phyloP scores from a whole-genome alignment of 495 filamentous ascomycete genomes.

The Polyplosphaeria fusca region DNA sequence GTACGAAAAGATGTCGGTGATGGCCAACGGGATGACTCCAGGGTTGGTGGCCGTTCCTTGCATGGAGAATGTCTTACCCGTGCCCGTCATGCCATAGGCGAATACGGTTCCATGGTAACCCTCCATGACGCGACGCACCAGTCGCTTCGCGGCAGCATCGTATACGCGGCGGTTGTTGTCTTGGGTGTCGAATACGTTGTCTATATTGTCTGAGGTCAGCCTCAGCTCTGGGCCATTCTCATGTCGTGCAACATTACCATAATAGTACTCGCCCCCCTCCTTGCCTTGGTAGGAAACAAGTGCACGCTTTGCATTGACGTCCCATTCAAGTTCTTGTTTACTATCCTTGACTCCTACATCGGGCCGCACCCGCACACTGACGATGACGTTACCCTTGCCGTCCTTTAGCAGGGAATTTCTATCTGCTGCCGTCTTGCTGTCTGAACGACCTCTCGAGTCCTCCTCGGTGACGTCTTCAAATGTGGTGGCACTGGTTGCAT shows the following conservation, averaged over 20 bases:
- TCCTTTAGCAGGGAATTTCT: slow-evolving; percentile 44
- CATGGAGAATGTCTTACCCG: slow-evolving; percentile 98
- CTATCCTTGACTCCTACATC: slow-evolving; percentile 63
- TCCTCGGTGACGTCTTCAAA: slow-evolving; percentile 70
- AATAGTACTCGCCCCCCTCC: slow-evolving; percentile 89
- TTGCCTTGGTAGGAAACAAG: slow-evolving; percentile 79
- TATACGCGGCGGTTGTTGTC: slow-evolving; percentile 94
- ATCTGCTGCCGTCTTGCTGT: slow-evolving; percentile 43
- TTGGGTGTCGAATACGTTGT: slow-evolving; percentile 91
- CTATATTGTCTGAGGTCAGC: slow-evolving; percentile 46
- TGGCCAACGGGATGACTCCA: slow-evolving; percentile 93
- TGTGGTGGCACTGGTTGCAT: slow-evolving; percentile 83
- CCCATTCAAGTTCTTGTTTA: slow-evolving; percentile 81
- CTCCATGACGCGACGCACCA: slow-evolving; percentile 97
- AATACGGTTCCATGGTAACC: slow-evolving; percentile 98
- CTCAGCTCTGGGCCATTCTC: slow-evolving; percentile 6
- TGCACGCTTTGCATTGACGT: slow-evolving; percentile 79
- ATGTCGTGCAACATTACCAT: slow-evolving; percentile 59
- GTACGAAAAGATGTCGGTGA: slow-evolving; percentile 98
- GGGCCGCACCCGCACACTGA: slow-evolving; percentile 90
- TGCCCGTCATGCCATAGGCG: slow-evolving; percentile 98
- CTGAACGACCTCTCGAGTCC: slow-evolving; percentile 43
- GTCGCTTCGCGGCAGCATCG: slow-evolving; percentile 85
- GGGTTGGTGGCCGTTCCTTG: slow-evolving; percentile 96
- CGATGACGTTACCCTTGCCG: slow-evolving; percentile 89